Evolutionary conservation across 331 rosid genomes (phyloP).

Genomic region (Malus hybrid): DNA sequence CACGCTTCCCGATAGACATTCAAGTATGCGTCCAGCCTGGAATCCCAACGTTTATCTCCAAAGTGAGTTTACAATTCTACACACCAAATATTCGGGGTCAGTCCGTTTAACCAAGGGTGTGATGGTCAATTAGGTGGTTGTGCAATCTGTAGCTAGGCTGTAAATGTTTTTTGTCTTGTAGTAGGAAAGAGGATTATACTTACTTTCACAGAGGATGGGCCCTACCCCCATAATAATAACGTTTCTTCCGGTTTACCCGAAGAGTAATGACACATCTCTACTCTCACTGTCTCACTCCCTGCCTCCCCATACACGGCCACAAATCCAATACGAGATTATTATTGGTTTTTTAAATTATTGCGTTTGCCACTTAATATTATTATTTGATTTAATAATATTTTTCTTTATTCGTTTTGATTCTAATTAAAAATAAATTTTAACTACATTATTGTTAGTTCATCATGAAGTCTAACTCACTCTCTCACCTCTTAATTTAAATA

Average conservation of each 20-base stretch:
- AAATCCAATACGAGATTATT: neutral
- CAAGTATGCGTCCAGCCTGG: constrained; percentile 40
- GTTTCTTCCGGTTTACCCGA: neutral
- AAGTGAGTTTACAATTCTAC: constrained; percentile 1
- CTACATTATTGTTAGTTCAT: too few relatives aligned
- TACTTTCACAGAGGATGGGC: constrained; percentile 25
- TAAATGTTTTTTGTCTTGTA: constrained; percentile 37
- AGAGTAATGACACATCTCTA: neutral
- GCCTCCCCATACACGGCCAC: neutral
- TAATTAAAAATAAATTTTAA: rapidly evolving
- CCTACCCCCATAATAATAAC: neutral
- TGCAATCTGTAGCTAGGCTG: constrained; percentile 51
- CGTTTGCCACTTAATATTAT: too few relatives aligned
- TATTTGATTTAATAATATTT: too few relatives aligned
- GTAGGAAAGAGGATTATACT: constrained; percentile 8
- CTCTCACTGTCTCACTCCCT: neutral
- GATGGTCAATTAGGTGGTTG: neutral
- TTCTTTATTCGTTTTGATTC: too few relatives aligned
- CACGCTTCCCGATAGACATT: constrained; percentile 45
- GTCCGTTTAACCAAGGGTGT: neutral
- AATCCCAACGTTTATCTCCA: constrained; percentile 31
- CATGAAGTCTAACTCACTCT: rapidly evolving
- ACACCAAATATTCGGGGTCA: neutral
- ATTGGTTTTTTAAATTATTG: too few relatives aligned
- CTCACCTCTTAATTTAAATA: too few relatives aligned